Evolutionary conservation across 495 filamentous ascomycete species (phyloP).

Genomic region (Annulohypoxylon bovei): DNA sequence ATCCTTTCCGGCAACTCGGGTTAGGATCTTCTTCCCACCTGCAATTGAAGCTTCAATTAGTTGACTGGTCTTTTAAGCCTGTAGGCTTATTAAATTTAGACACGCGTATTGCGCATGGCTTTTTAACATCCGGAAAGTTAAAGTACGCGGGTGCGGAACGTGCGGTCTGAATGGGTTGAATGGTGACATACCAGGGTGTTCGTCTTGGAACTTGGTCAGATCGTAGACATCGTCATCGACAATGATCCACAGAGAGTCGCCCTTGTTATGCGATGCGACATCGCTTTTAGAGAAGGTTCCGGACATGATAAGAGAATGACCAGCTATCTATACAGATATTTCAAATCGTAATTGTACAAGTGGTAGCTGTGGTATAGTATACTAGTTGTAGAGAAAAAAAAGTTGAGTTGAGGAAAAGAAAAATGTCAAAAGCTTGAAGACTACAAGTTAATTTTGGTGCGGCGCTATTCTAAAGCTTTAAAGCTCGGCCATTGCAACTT

Average conservation of each 20-base stretch:
- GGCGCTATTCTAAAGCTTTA: slow-evolving; percentile 17
- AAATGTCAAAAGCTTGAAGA: slow-evolving; percentile 4
- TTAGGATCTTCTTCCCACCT: slow-evolving; percentile 98
- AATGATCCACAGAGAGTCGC: slow-evolving; percentile 85
- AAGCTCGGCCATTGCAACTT: slow-evolving; percentile 31
- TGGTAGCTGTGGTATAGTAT: not conserved
- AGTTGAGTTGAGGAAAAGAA: not conserved
- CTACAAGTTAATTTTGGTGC: slow-evolving; percentile 1
- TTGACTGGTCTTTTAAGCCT: not conserved
- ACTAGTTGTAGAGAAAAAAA: not conserved
- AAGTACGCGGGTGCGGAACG: slow-evolving; percentile 12
- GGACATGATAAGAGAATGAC: slow-evolving; percentile 70
- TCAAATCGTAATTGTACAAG: slow-evolving; percentile 8
- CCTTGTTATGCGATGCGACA: slow-evolving; percentile 89
- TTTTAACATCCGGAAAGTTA: slow-evolving; percentile 21
- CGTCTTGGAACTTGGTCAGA: slow-evolving; percentile 90
- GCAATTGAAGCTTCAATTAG: slow-evolving; percentile 33
- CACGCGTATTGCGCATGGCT: slow-evolving; percentile 15
- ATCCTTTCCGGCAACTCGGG: slow-evolving; percentile 93
- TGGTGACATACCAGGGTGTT: slow-evolving; percentile 78
- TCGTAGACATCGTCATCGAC: slow-evolving; percentile 98
- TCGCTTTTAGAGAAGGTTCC: slow-evolving; percentile 85
- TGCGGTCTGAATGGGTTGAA: not conserved
- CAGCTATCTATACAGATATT: not conserved
- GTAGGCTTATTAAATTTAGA: slow-evolving; percentile 12